Conservation (phyloP, 108 stramenopile species). For the Stephanodiscus minutulus region DNA sequence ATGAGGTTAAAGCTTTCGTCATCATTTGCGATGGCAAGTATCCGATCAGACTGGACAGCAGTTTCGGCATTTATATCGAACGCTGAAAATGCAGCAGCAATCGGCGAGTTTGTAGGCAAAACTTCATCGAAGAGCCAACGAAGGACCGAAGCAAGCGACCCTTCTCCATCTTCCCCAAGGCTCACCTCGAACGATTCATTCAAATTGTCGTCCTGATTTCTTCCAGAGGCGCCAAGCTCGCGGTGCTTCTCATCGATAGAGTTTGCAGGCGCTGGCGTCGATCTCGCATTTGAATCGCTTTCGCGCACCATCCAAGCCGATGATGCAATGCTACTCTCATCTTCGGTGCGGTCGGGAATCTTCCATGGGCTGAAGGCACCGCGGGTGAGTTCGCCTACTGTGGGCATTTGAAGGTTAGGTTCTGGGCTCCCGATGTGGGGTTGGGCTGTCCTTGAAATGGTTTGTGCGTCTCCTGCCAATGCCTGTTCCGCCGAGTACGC, state of each 20-base stretch:
- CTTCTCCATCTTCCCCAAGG: conserved; percentile 10
- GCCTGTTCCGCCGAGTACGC: neutral
- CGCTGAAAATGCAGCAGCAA: conserved; percentile 42
- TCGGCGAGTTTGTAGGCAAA: conserved; percentile 31
- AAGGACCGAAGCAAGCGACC: conserved; percentile 32
- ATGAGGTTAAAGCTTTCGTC: conserved; percentile 61
- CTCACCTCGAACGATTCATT: conserved; percentile 38
- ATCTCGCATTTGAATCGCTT: conserved; percentile 26
- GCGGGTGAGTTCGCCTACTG: conserved; percentile 39
- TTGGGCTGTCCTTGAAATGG: neutral
- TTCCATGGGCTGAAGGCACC: conserved; percentile 59
- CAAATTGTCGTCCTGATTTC: conserved; percentile 11
- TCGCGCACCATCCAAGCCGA: conserved; percentile 25
- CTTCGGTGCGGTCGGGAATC: conserved; percentile 40
- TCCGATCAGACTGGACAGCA: conserved; percentile 41
- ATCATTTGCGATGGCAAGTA: conserved; percentile 44
- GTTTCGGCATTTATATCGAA: conserved; percentile 47
- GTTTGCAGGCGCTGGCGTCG: conserved; percentile 19
- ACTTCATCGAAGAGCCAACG: conserved; percentile 47
- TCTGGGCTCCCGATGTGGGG: conserved; percentile 8
- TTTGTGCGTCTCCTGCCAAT: neutral
- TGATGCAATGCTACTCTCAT: conserved; percentile 42
- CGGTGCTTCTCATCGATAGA: conserved; percentile 10
- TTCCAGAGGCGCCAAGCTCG: neutral
- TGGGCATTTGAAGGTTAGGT: neutral